Evolutionary conservation across 331 rosid genomes (phyloP), one percentile per base, ranked within the genome.

Genomic region (Acacia concinna): DNA sequence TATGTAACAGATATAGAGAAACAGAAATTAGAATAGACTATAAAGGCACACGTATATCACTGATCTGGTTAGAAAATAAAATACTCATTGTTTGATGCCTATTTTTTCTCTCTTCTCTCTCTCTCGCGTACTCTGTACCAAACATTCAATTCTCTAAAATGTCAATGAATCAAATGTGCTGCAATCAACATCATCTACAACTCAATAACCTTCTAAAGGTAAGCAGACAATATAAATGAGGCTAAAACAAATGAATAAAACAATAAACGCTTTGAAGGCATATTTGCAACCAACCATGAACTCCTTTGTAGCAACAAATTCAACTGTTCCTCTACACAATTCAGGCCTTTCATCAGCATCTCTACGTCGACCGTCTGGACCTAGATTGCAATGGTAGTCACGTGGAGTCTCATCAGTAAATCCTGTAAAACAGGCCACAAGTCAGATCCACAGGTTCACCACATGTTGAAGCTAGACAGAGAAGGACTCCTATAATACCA

Each of bases 341-440:
- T 96, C 99, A 37, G 97, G 96, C 85, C 97, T 88, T 84, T 93
- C 99, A 88, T 96, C 98, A 66, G 93, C 98, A 89, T 96, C 99
- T 80, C 99, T 88, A 32, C 97, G 96, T 65, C 97, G 89, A 81
- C 99, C 97, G 82, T 96, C 99, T 69, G 98, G 99, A 74, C 99
- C 99, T 40, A 96, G 89, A 82, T 96, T 96, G 90, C 99, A 96
- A 87, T 90, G 98, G 91, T 96, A 96, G 82, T 96, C 98, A 78
- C 91, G 96, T 37, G 99, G 99, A 77, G 99, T 96, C 72, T 96
- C 99, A 75, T 96, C 98, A 88, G 96, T 89, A 88, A 90, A 96
- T 78, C 99, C 98, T 96, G 88, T 73, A 79, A 79, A 75, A 76
- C 69, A 82, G 65, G 63, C 34, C 75, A 68, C 15, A 23, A 81